Conservation (phyloP, 1,284 basidiomycete species). For the Peniophora sp. region DNA sequence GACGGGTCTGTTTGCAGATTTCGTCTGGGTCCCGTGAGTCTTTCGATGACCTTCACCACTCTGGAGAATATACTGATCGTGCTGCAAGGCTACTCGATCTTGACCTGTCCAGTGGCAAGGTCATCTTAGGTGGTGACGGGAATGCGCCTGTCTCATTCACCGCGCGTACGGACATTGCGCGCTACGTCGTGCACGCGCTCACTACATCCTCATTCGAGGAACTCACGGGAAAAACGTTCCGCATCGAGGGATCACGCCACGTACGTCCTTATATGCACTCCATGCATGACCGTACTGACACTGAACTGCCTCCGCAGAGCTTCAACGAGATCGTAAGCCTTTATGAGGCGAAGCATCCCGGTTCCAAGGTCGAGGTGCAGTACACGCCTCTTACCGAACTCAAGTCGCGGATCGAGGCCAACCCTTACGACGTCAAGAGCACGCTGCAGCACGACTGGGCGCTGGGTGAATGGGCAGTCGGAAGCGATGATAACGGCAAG, state of each 20-base stretch:
- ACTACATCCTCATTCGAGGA: slow-evolving; percentile 8
- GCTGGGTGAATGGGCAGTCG: not conserved
- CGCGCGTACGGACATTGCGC: slow-evolving; percentile 7
- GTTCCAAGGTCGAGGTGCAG: slow-evolving; percentile 10
- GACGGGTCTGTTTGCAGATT: slow-evolving; percentile 8
- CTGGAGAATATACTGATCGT: not conserved
- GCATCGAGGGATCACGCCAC: slow-evolving; percentile 12
- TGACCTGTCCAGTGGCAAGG: slow-evolving; percentile 3
- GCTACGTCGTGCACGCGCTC: slow-evolving; percentile 13
- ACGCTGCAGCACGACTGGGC: slow-evolving; percentile 4
- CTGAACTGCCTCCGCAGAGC: slow-evolving; percentile 1
- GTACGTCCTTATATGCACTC: not conserved
- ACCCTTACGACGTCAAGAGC: slow-evolving; percentile 2
- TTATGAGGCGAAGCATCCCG: slow-evolving; percentile 9
- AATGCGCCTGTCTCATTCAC: slow-evolving; percentile 7
- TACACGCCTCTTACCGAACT: slow-evolving; percentile 5
- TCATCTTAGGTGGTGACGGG: slow-evolving; percentile 6
- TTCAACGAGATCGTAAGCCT: slow-evolving; percentile 9
- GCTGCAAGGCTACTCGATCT: not conserved
- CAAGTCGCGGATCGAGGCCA: slow-evolving; percentile 4
- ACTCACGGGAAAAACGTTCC: slow-evolving; percentile 7
- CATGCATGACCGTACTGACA: too few relatives aligned
- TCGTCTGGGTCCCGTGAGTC: slow-evolving; percentile 5
- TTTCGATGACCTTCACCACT: not conserved
- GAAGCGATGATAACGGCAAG: slow-evolving; percentile 6